These are phyloP conservation scores for Ophiostoma himal-ulmi DNA, from an alignment of 2,329 filamentous ascomycete genomes.

Conservation along the genomic window DNA sequence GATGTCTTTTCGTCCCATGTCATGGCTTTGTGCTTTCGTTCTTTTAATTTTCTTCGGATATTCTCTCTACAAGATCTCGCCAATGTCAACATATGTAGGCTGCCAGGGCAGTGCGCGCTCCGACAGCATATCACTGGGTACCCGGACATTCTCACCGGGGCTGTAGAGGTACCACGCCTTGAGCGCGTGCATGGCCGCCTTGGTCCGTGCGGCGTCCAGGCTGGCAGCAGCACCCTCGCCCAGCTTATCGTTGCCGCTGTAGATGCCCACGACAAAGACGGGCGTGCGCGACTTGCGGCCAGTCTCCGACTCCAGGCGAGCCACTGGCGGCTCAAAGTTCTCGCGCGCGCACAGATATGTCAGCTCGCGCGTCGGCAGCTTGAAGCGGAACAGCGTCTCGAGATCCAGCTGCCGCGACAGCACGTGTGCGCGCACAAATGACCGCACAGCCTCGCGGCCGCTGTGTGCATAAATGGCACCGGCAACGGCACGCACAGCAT, in stretches of 20 bases:
- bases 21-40: not conserved
- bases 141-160: conserved; percentile 57
- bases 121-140: conserved; percentile 65
- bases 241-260: conserved; percentile 82
- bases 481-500: conserved; percentile 75
- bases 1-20: not conserved
- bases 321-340: conserved; percentile 80
- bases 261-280: conserved; percentile 91
- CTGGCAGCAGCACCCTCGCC: conserved; percentile 81
- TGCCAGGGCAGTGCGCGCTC: conserved; percentile 58
- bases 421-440: conserved; percentile 79
- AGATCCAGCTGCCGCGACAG: conserved; percentile 73
- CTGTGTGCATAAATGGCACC: conserved; percentile 82
- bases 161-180: conserved; percentile 97
- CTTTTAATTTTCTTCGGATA: not conserved
- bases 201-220: conserved; percentile 67
- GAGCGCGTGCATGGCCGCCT: conserved; percentile 77
- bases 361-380: conserved; percentile 76
- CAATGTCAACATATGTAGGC: conserved; percentile 63
- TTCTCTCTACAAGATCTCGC: conserved; percentile 54
- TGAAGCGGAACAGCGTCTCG: conserved; percentile 74
- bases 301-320: conserved; percentile 83
- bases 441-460: conserved; percentile 69
- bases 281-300: conserved; percentile 77
- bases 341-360: conserved; percentile 78